A percentile compares a stretch with the other conserved stretches of the same genome.
Conservation (phyloP, 352 stramenopile species). For the Phytophthora capsici region DNA sequence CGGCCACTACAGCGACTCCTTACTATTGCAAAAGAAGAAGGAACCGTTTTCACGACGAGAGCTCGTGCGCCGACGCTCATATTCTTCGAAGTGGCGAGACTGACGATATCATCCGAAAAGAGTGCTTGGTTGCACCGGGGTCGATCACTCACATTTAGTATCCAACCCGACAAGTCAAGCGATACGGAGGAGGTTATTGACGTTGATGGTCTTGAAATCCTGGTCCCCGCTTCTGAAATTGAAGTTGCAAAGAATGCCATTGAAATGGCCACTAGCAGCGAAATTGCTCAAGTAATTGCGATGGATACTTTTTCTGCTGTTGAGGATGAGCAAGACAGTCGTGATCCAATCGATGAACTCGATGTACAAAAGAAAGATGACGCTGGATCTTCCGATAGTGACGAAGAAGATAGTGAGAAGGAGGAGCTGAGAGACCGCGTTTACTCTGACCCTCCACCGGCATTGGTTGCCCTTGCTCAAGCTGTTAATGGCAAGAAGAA, state of each 20-base stretch:
- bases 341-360: conserved; percentile 31
- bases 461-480: conserved; percentile 33
- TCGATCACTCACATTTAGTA: conserved; percentile 46
- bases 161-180: conserved; percentile 33
- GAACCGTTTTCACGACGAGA: conserved; percentile 89
- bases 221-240: conserved; percentile 15
- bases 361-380: conserved; percentile 28
- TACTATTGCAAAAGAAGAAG: conserved; percentile 68
- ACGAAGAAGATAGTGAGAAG: conserved; percentile 42
- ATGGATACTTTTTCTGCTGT: conserved; percentile 55
- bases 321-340: conserved; percentile 42
- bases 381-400: conserved; percentile 23
- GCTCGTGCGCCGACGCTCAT: conserved; percentile 81
- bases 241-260: conserved; percentile 63
- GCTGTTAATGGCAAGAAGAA: conserved; percentile 50
- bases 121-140: conserved; percentile 65
- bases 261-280: conserved; percentile 75
- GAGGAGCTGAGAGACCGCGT: conserved; percentile 64
- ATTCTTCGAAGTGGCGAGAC: conserved; percentile 83
- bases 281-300: conserved; percentile 72
- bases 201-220: conserved; percentile 19
- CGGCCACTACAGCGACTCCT: conserved; percentile 69
- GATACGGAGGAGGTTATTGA: conserved; percentile 30
- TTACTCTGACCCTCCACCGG: conserved; percentile 54
- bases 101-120: conserved; percentile 43